Evolutionary conservation across 805 yeast species (phyloP).

Genomic region (Kazachstania kunashirensis): DNA sequence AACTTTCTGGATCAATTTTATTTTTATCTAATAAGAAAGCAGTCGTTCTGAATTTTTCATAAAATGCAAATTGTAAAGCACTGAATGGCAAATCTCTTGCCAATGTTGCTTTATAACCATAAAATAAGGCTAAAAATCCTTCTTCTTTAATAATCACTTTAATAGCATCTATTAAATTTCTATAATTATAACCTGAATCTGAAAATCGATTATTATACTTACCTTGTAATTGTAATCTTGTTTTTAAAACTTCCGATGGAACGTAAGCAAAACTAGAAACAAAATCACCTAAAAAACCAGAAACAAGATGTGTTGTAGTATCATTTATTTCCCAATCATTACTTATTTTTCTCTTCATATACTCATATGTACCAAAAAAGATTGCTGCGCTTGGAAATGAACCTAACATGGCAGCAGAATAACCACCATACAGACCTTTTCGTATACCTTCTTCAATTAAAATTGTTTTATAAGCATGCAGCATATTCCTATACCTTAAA

Average conservation of each 20-base stretch:
- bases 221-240: constrained; percentile 90
- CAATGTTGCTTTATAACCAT: constrained; percentile 90
- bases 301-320: constrained; percentile 65
- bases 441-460: constrained; percentile 72
- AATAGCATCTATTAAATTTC: constrained; percentile 63
- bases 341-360: constrained; percentile 60
- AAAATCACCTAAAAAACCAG: constrained; percentile 91
- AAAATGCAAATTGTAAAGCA: constrained; percentile 91
- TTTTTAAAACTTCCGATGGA: constrained; percentile 89
- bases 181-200: constrained; percentile 77
- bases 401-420: constrained; percentile 84
- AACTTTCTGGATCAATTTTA: constrained; percentile 32
- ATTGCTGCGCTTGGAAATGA: constrained; percentile 89
- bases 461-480: constrained; percentile 69
- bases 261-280: constrained; percentile 84
- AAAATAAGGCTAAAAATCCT: constrained; percentile 68
- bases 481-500: constrained; percentile 60
- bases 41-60: constrained; percentile 65
- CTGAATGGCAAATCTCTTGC: constrained; percentile 91
- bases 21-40: constrained; percentile 38
- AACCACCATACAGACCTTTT: constrained; percentile 86
- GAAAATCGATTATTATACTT: constrained; percentile 70
- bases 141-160: constrained; percentile 53
- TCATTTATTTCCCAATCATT: constrained; percentile 59
- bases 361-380: constrained; percentile 89